Percentiles rank a stretch among this genome's conserved stretches.
These are phyloP conservation scores for Leccinum barrowsii DNA, from an alignment of 768 basidiomycete genomes.

Conservation along the genomic window DNA sequence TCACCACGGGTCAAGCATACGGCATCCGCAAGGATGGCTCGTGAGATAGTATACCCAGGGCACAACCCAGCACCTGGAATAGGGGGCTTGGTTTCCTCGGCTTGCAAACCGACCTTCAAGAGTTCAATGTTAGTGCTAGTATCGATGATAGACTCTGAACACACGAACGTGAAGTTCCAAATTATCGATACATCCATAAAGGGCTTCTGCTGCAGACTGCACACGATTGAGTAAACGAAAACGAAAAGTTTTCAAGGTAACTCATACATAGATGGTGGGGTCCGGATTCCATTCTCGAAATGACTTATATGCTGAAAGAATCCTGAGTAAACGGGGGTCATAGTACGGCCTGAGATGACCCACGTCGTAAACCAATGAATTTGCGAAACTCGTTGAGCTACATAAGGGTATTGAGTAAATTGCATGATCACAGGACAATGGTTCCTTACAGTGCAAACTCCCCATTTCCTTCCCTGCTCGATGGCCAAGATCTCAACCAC, in stretches of 20 bases:
- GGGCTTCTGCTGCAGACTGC: constrained; percentile 57
- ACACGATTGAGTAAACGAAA: not conserved
- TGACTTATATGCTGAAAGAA: constrained; percentile 46
- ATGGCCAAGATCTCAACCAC: constrained; percentile 71
- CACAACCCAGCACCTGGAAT: constrained; percentile 72
- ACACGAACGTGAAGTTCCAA: constrained; percentile 68
- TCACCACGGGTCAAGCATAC: constrained; percentile 76
- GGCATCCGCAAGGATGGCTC: constrained; percentile 81
- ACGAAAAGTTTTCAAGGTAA: not conserved
- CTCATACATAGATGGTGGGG: constrained; percentile 48
- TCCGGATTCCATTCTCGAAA: constrained; percentile 77
- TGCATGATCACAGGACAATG: not conserved
- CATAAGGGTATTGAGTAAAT: not conserved
- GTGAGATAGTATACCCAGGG: constrained; percentile 79
- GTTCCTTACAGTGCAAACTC: constrained; percentile 59
- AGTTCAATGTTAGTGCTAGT: not conserved
- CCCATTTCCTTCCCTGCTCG: constrained; percentile 63
- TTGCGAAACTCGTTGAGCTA: constrained; percentile 70
- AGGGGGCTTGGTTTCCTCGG: constrained; percentile 65
- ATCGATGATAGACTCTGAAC: not conserved
- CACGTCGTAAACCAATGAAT: constrained; percentile 69
- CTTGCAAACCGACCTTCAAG: constrained; percentile 58
- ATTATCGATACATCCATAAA: constrained; percentile 73
- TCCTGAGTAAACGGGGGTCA: constrained; percentile 3
- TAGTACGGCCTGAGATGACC: constrained; percentile 12